Conservation (phyloP, 106 monocot genomes). For the Dendrobium nobile region DNA sequence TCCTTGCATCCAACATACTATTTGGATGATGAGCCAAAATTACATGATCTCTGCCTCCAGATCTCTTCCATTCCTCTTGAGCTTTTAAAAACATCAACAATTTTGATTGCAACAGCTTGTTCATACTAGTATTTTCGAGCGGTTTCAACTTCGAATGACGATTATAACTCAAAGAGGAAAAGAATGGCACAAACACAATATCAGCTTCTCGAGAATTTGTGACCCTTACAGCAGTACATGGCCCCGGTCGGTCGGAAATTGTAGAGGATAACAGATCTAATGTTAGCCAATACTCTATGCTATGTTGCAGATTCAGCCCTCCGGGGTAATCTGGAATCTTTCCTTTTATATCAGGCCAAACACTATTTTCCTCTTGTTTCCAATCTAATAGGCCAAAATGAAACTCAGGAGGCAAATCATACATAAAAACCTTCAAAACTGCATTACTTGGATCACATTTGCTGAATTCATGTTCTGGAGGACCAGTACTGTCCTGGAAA, state of each 20-base stretch:
- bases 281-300: slow-evolving; percentile 88
- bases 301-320: slow-evolving; percentile 82
- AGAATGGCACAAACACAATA: slow-evolving; percentile 78
- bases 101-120: slow-evolving; percentile 54
- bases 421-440: slow-evolving; percentile 66
- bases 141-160: slow-evolving; percentile 36
- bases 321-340: slow-evolving; percentile 61
- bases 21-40: slow-evolving; percentile 87
- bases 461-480: background rate
- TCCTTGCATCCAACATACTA: slow-evolving; percentile 65
- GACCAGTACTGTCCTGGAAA: background rate
- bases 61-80: slow-evolving; percentile 70
- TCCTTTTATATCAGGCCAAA: slow-evolving; percentile 55
- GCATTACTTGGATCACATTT: slow-evolving; percentile 40
- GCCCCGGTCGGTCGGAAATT: slow-evolving; percentile 17
- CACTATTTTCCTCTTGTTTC: slow-evolving; percentile 22
- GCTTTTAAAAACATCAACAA: slow-evolving; percentile 41
- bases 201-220: slow-evolving; percentile 47
- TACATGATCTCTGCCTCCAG: slow-evolving; percentile 65
- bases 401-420: slow-evolving; percentile 71
- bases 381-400: slow-evolving; percentile 73
- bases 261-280: slow-evolving; percentile 60
- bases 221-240: slow-evolving; percentile 47
- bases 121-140: slow-evolving; percentile 21
- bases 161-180: slow-evolving; percentile 75